Evolutionary conservation across 2,329 filamentous ascomycete genomes (phyloP).

Genomic region (Aspergillaceae sp.): DNA sequence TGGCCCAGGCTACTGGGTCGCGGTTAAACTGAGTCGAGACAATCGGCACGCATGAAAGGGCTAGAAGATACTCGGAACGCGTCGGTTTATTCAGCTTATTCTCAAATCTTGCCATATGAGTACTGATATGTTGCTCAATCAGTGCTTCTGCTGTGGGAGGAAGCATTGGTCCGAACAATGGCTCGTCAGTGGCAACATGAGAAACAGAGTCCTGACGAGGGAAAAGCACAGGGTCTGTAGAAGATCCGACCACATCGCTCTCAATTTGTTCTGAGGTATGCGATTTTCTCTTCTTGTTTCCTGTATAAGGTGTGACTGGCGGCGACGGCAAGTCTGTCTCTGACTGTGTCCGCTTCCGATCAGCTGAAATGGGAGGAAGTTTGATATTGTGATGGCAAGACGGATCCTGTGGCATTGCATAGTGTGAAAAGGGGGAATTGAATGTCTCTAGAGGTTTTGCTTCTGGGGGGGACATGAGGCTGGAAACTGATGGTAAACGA

Average conservation of each 20-base stretch:
- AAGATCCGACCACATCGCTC: constrained; percentile 18
- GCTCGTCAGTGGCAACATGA: constrained; percentile 29
- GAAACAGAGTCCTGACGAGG: constrained; percentile 28
- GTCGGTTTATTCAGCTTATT: constrained; percentile 36
- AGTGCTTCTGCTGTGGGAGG: constrained; percentile 28
- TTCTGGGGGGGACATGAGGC: constrained; percentile 40
- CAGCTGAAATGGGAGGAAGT: constrained; percentile 34
- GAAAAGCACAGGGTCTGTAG: constrained; percentile 36
- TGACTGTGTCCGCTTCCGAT: constrained; percentile 34
- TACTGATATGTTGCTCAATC: constrained; percentile 35
- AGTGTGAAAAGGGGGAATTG: constrained; percentile 21
- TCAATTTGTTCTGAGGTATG: constrained; percentile 26
- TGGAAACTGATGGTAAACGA: constrained; percentile 35
- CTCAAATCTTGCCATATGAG: constrained; percentile 34
- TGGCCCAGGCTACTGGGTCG: constrained; percentile 37
- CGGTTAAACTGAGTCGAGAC: constrained; percentile 37
- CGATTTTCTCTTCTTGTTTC: constrained; percentile 31
- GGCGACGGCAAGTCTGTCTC: constrained; percentile 39
- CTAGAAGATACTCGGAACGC: constrained; percentile 36
- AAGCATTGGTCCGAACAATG: constrained; percentile 32
- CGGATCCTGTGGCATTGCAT: constrained; percentile 20
- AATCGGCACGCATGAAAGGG: constrained; percentile 36
- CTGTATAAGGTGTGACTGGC: constrained; percentile 38
- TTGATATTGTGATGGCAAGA: constrained; percentile 24
- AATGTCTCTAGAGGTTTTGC: constrained; percentile 45